Base-by-base conservation (phyloP, 768 basidiomycete genomes). In the Lactarius quietus region DNA sequence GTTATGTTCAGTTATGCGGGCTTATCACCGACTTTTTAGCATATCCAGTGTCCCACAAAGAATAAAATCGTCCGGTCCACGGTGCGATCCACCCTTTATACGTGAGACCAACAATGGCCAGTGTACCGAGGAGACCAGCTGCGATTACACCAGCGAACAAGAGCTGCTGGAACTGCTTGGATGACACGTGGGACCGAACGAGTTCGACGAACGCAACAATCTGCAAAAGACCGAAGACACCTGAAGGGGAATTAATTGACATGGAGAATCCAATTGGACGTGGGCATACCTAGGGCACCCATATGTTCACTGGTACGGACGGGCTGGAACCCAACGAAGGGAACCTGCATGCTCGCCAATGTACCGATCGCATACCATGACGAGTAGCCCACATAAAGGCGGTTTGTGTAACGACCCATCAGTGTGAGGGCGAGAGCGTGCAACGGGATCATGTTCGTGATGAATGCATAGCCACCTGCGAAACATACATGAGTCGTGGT, bases 51-150 rank as follows among this genome's bases (percentile, higher is more conserved):
- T 99, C 97, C 97, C 97, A 99, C 2, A 99, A 81, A 0, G 95
- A 97, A 77, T 99, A 99, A 83, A 99, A 98, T 63, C 97, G 89
- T 43, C 97, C 97, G n/a, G 96, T 98, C 95, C 97, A 99, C 0
- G 96, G 96, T 5, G 96, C 95, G 70, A 99, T 98, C 85, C 87
- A 92, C 23, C 95, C 96, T 65, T 88, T 90, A 78, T 92, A 91
- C 0, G 96, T 98, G 68, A 98, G 83, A 56, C 84, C 84, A 52
- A 86, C 86, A 63, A 98, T 86, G 0, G 84, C 90, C 6, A 80
- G 76, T 60, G 87, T 82, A 43, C 93, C 94, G 31, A 94, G 77
- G 1, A 90, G 51, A 67, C 92, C 93, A 26, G 84, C 81, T 7
- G 81, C 80, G 51, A 95, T 80, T 62, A 93, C 86, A 45, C 84